Percentiles rank a stretch among this genome's conserved stretches.
These are phyloP conservation scores for Centrapalus pauciflorus DNA, from an alignment of 129 eudicot species.

Conservation along the genomic window DNA sequence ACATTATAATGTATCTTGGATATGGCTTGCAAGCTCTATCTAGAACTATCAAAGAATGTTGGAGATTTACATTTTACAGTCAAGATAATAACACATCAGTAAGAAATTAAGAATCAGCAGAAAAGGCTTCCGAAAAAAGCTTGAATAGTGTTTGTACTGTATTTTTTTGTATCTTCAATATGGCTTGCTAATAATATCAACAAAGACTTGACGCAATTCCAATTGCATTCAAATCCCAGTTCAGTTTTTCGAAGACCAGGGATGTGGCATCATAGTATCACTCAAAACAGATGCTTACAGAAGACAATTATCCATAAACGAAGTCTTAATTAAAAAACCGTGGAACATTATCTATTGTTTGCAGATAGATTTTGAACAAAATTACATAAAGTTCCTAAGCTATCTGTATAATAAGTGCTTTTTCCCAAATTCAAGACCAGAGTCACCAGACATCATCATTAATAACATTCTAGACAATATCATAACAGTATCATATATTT, in stretches of 20 bases:
- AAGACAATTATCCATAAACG: not conserved
- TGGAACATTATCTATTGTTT: not conserved
- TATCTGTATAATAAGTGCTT: not conserved
- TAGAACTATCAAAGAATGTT: too few relatives aligned
- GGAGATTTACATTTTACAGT: too few relatives aligned
- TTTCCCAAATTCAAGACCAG: not conserved
- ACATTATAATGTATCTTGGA: not conserved
- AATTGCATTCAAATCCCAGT: not conserved
- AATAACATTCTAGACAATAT: not conserved
- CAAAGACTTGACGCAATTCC: not conserved
- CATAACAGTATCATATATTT: not conserved
- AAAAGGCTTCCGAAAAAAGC: not conserved
- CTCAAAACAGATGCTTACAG: not conserved
- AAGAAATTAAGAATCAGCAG: too few relatives aligned
- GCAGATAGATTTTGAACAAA: not conserved
- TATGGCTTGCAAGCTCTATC: not conserved
- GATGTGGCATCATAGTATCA: not conserved
- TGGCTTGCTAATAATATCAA: not conserved
- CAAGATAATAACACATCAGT: too few relatives aligned
- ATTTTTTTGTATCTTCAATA: not conserved
- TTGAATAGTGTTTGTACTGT: not conserved
- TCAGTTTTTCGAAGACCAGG: not conserved
- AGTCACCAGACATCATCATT: not conserved
- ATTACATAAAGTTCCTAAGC: not conserved
- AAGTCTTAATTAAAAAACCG: not conserved